A percentile compares a stretch with the other conserved stretches of the same genome.
Evolutionary conservation across 495 filamentous ascomycete genomes (phyloP).

Genomic region (Tuber umbilicatum): DNA sequence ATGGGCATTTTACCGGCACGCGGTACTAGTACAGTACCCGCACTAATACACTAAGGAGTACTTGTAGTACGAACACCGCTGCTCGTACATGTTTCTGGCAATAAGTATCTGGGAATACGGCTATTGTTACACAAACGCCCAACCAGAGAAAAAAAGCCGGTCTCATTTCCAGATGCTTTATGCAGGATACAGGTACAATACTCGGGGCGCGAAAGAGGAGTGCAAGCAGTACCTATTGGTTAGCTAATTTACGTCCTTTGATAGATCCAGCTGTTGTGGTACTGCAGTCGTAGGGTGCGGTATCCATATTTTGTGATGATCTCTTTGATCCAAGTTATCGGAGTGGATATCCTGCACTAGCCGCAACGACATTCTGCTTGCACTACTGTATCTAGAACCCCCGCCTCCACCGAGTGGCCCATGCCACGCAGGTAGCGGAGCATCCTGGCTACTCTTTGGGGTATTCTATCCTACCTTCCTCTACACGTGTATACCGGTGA

Average conservation of each 20-base stretch:
- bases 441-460: not conserved
- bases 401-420: not conserved
- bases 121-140: not conserved
- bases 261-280: not conserved
- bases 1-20: not conserved
- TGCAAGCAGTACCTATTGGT: not conserved
- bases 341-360: not conserved
- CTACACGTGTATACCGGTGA: not conserved
- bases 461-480: not conserved
- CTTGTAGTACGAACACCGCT: not conserved
- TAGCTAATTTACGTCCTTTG: not conserved
- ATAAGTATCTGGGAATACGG: not conserved
- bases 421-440: not conserved
- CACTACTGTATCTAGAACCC: not conserved
- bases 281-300: not conserved
- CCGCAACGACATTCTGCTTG: not conserved
- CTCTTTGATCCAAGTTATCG: not conserved
- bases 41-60: too few relatives aligned
- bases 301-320: not conserved
- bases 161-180: not conserved
- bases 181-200: not conserved
- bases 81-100: not conserved
- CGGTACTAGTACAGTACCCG: not conserved
- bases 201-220: not conserved
- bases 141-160: not conserved